Evolutionary conservation across 2,329 filamentous ascomycete genomes (phyloP), one percentile per base, ranked within the genome.

Genomic region (Fusarium equiseti): DNA sequence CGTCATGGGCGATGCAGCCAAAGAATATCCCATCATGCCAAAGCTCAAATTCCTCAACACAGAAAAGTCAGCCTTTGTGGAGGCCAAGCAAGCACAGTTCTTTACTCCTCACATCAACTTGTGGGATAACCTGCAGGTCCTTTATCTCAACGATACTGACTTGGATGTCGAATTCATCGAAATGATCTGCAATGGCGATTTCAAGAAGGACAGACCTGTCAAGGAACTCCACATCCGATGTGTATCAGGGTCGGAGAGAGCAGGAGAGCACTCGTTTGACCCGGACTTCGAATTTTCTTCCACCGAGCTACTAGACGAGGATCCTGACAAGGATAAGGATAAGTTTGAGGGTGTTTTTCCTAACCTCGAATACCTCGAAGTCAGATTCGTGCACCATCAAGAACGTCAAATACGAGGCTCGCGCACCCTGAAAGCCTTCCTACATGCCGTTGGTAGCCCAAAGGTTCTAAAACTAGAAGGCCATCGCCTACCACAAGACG

Each of bases 311-410:
- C 29, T 70, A 4, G 20, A 38, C 9, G 16, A 42, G 4, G 32
- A 68, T 6, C 57, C 43, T 2, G 57, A 70, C 4, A 13, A 48
- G 9, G 64, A 70, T 7, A 71, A 68, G 35, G 32, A 35, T 24
- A 67, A 55, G 24, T 70, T 70, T n/a, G 42, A 45, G 10, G 63
- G 35, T 38, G 35, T 68, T 4, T 70, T 70, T n/a, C 48, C 66
- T 6, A 59, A 71, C 2, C 67, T 70, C 2, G 40, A 35, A 1
- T 6, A 49, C 2, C 67, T 70, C 20, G 45, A 63, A 12, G 24
- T 70, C 15, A 31, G 20, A 5, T 52, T 71, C 11, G 59, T 62
- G 2, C 62, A 22, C 8, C 59, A 54, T 4, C 31, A 38, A 5
- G 8, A 16, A 3, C 67, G 67, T 12, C 35, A 61, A 2, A n/a